Evolutionary conservation across 352 stramenopile genomes (phyloP).

Genomic region (Globisporangium heterothallicum): DNA sequence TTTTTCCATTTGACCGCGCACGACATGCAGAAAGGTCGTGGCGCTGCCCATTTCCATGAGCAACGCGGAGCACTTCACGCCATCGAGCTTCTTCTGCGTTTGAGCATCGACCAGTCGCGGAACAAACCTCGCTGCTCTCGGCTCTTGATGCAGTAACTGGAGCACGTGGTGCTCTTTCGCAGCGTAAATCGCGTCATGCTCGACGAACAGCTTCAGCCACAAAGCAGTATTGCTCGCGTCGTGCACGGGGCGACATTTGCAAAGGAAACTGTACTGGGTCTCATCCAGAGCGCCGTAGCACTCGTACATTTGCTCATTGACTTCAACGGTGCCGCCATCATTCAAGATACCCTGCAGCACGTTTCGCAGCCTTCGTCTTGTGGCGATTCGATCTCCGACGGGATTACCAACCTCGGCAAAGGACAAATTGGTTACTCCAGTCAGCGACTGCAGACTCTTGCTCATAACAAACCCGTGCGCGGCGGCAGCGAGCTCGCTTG

Average conservation of each 20-base stretch:
- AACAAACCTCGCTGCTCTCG: slow-evolving; percentile 20
- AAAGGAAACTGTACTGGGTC: slow-evolving; percentile 35
- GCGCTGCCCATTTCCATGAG: slow-evolving; percentile 34
- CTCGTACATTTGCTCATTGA: slow-evolving; percentile 9
- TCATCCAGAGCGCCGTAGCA: slow-evolving; percentile 25
- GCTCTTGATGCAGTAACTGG: slow-evolving; percentile 26
- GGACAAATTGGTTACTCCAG: slow-evolving; percentile 17
- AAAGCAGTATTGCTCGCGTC: slow-evolving; percentile 8
- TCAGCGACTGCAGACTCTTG: slow-evolving; percentile 23
- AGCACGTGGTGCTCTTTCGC: slow-evolving; percentile 51
- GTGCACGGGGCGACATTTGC: slow-evolving; percentile 20
- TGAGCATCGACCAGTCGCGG: slow-evolving; percentile 32
- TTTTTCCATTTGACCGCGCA: slow-evolving; percentile 26
- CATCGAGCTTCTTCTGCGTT: slow-evolving; percentile 17
- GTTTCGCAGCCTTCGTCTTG: slow-evolving; percentile 12
- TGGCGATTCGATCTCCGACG: slow-evolving; percentile 6
- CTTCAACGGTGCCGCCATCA: background rate
- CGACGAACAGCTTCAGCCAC: slow-evolving; percentile 53
- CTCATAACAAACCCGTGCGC: slow-evolving; percentile 19
- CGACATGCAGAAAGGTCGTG: slow-evolving; percentile 34
- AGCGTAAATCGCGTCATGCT: slow-evolving; percentile 44
- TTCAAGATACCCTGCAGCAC: slow-evolving; percentile 12
- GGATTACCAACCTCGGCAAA: slow-evolving; percentile 9
- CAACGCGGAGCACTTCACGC: slow-evolving; percentile 41
- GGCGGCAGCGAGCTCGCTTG: background rate